Conservation (phyloP, 2,329 filamentous ascomycete genomes). For the Neocucurbitaria cava region DNA sequence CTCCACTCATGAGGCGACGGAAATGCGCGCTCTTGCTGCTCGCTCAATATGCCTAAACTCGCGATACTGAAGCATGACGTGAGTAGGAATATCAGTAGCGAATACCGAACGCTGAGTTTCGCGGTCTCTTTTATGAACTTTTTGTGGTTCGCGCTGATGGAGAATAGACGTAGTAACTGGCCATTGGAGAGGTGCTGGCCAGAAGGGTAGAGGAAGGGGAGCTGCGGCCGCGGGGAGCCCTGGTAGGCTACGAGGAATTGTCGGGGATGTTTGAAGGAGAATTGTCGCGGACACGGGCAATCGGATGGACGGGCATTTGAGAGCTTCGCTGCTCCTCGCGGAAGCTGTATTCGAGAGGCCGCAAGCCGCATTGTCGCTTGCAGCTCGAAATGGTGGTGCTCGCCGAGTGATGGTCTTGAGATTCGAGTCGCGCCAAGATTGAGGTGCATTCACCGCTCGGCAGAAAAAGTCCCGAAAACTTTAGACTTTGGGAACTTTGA, state of each 20-base stretch:
- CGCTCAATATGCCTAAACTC: constrained; percentile 72
- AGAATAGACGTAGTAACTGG: constrained; percentile 72
- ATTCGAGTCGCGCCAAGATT: constrained; percentile 25
- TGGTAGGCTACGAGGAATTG: constrained; percentile 56
- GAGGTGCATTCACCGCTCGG: constrained; percentile 27
- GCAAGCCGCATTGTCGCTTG: constrained; percentile 39
- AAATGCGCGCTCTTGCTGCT: constrained; percentile 75
- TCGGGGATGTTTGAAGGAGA: constrained; percentile 64
- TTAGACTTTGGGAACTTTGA: constrained; percentile 11
- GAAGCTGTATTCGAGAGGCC: constrained; percentile 36
- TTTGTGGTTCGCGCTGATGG: constrained; percentile 71
- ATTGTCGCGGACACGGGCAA: constrained; percentile 54
- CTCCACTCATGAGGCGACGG: constrained; percentile 86
- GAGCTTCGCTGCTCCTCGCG: constrained; percentile 28
- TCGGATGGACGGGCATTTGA: constrained; percentile 23
- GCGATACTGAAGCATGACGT: constrained; percentile 66
- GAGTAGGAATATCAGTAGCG: constrained; percentile 69
- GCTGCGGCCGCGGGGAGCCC: constrained; percentile 63
- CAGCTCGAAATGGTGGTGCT: constrained; percentile 6
- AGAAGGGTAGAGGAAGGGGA: constrained; percentile 69
- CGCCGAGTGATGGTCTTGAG: constrained; percentile 15
- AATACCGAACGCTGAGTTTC: constrained; percentile 72
- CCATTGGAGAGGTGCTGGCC: constrained; percentile 48
- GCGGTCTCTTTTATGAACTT: constrained; percentile 74
- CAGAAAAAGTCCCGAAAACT: constrained; percentile 31